Evolutionary conservation across 352 stramenopile species (phyloP).

Genomic region (Phytophthora colocasiae): DNA sequence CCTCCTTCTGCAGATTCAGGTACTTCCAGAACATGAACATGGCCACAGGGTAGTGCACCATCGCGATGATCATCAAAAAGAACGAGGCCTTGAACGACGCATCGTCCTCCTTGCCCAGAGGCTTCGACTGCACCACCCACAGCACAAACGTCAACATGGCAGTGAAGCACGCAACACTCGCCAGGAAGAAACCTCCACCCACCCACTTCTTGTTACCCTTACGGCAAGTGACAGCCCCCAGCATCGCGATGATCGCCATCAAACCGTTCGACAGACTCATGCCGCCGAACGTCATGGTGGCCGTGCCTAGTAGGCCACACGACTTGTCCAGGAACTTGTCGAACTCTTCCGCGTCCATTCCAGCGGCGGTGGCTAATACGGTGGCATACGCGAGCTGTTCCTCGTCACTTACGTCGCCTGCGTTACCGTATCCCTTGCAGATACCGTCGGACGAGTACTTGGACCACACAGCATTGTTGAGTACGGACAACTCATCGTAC

Average conservation of each 20-base stretch:
- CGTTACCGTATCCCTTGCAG: constrained; percentile 54
- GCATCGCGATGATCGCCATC: constrained; percentile 56
- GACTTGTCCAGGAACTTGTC: constrained; percentile 67
- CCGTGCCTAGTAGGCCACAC: constrained; percentile 48
- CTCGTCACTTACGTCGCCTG: constrained; percentile 33
- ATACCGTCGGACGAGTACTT: constrained; percentile 58
- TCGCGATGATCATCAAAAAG: constrained; percentile 63
- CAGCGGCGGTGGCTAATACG: constrained; percentile 44
- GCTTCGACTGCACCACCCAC: constrained; percentile 56
- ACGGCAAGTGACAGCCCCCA: constrained; percentile 62
- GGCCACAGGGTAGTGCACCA: constrained; percentile 57
- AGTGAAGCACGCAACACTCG: constrained; percentile 13
- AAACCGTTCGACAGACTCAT: constrained; percentile 48
- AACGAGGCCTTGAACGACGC: constrained; percentile 56
- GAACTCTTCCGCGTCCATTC: constrained; percentile 58
- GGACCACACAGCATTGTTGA: constrained; percentile 38
- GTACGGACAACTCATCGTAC: constrained; percentile 44
- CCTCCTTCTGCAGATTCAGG: constrained; percentile 8
- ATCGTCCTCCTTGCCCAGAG: constrained; percentile 65
- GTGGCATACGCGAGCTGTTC: constrained; percentile 40
- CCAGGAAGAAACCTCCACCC: constrained; percentile 27
- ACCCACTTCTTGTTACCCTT: constrained; percentile 32
- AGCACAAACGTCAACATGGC: constrained; percentile 36
- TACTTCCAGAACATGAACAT: constrained; percentile 44
- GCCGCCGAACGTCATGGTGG: constrained; percentile 50